These are phyloP conservation scores for Jimgerdemannia lactiflua DNA, from an alignment of 192 early-diverging fungal genomes.

Conservation along the genomic window DNA sequence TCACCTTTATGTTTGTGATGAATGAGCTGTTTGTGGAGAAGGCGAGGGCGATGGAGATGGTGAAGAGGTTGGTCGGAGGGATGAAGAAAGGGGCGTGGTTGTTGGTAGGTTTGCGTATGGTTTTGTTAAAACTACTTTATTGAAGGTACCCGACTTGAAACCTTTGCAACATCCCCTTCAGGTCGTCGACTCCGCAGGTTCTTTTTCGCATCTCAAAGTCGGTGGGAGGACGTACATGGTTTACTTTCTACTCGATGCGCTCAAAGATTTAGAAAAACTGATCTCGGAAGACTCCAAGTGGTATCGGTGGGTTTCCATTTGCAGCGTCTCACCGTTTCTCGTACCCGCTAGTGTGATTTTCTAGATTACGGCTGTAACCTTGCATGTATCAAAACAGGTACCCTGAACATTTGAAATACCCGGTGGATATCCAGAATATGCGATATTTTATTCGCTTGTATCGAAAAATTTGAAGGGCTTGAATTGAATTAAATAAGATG, in stretches of 20 bases:
- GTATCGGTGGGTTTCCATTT: slow-evolving; percentile 53
- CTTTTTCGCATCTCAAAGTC: slow-evolving; percentile 83
- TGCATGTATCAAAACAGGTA: slow-evolving; percentile 11
- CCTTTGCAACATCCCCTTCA: slow-evolving; percentile 2
- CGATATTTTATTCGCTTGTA: slow-evolving; percentile 89
- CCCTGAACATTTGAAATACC: slow-evolving; percentile 67
- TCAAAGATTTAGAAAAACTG: slow-evolving; percentile 65
- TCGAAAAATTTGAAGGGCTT: slow-evolving; percentile 46
- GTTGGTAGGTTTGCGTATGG: slow-evolving; percentile 43
- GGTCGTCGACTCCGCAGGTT: slow-evolving; percentile 89
- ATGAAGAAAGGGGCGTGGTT: slow-evolving; percentile 67
- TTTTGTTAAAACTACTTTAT: too few species aligned
- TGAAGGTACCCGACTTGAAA: background rate
- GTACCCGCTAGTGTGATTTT: slow-evolving; percentile 13
- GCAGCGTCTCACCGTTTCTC: background rate
- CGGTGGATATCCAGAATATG: slow-evolving; percentile 85
- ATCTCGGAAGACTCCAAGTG: slow-evolving; percentile 68
- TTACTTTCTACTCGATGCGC: slow-evolving; percentile 81
- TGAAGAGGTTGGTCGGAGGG: slow-evolving; percentile 61
- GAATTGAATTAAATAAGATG: too few species aligned
- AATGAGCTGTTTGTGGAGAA: slow-evolving; percentile 90
- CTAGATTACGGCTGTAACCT: background rate
- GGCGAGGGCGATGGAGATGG: slow-evolving; percentile 67
- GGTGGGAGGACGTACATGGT: slow-evolving; percentile 84
- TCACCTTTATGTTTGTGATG: slow-evolving; percentile 90